Conservation (phyloP, 106 monocot genomes). For the Vanilla planifolia region DNA sequence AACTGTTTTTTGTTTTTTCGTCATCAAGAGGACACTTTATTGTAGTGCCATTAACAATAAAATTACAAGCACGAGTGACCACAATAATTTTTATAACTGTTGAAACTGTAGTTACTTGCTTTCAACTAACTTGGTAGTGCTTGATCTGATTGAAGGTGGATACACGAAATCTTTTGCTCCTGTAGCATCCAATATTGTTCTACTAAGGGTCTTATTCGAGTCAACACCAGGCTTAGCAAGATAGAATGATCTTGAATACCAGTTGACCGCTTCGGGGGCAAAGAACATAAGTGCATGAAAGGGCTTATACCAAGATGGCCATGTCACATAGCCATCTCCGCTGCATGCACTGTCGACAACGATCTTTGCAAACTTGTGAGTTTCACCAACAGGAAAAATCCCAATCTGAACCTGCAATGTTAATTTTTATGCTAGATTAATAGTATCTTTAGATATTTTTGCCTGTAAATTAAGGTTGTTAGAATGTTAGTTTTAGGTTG, state of each 20-base stretch:
- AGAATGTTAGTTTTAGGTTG: background rate
- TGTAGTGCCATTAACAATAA: too few species aligned
- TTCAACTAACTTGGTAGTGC: constrained; percentile 4
- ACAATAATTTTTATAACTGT: too few species aligned
- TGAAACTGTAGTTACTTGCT: too few species aligned
- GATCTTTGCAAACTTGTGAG: constrained; percentile 33
- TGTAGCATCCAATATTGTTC: constrained; percentile 39
- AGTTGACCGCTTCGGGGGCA: constrained; percentile 54
- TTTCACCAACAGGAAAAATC: constrained; percentile 40
- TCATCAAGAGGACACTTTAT: too few species aligned
- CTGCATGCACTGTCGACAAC: constrained; percentile 52
- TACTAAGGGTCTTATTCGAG: constrained; percentile 32
- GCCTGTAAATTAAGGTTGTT: background rate
- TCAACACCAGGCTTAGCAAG: constrained; percentile 17
- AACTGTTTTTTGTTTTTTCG: too few species aligned
- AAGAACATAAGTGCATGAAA: constrained; percentile 38
- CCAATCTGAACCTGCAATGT: constrained; percentile 49
- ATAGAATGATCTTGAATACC: constrained; percentile 39
- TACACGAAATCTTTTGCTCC: constrained; percentile 58
- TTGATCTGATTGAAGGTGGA: constrained; percentile 45
- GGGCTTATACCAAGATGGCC: constrained; percentile 56
- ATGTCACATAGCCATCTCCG: constrained; percentile 58
- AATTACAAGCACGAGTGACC: too few species aligned
- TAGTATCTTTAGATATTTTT: too few species aligned
- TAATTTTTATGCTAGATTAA: background rate